Evolutionary conservation across 2,329 filamentous ascomycete genomes (phyloP).

Genomic region (Graphilbum fragrans): DNA sequence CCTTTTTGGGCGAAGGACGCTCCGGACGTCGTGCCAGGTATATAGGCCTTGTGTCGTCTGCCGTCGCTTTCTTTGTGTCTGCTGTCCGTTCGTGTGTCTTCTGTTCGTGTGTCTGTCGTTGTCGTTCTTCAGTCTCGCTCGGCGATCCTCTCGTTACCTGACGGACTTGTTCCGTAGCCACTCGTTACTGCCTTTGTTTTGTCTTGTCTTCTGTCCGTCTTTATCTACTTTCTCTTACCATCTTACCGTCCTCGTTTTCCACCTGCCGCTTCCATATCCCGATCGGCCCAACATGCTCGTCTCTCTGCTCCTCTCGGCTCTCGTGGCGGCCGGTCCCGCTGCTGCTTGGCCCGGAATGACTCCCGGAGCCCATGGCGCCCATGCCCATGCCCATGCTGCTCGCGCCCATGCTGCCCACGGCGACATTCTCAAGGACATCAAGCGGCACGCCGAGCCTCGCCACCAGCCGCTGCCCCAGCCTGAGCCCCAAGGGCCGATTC

Average conservation of each 20-base stretch:
- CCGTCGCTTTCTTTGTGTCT: not conserved
- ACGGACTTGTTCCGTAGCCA: not conserved
- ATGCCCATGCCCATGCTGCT: not conserved
- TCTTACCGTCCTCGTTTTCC: not conserved
- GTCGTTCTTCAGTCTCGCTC: not conserved
- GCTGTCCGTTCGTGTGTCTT: not conserved
- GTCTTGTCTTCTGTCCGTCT: not conserved
- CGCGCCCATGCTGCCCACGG: conserved; percentile 3
- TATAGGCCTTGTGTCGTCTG: not conserved
- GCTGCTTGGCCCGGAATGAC: conserved; percentile 9
- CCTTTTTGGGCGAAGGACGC: too few species aligned
- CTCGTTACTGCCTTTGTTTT: too few species aligned
- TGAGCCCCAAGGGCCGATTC: not conserved
- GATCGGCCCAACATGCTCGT: conserved; percentile 1
- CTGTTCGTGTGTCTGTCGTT: not conserved
- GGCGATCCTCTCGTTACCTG: not conserved
- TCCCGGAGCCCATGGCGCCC: not conserved
- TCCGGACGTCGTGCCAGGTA: too few species aligned
- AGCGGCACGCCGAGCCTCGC: not conserved
- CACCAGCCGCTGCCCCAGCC: not conserved
- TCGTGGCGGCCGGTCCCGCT: conserved; percentile 4
- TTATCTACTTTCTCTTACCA: not conserved
- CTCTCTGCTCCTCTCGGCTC: conserved; percentile 1
- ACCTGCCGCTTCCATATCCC: not conserved
- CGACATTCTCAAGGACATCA: conserved; percentile 5